Base-by-base conservation (phyloP, 2,329 filamentous ascomycete genomes). In the Sporothrix protearum region DNA sequence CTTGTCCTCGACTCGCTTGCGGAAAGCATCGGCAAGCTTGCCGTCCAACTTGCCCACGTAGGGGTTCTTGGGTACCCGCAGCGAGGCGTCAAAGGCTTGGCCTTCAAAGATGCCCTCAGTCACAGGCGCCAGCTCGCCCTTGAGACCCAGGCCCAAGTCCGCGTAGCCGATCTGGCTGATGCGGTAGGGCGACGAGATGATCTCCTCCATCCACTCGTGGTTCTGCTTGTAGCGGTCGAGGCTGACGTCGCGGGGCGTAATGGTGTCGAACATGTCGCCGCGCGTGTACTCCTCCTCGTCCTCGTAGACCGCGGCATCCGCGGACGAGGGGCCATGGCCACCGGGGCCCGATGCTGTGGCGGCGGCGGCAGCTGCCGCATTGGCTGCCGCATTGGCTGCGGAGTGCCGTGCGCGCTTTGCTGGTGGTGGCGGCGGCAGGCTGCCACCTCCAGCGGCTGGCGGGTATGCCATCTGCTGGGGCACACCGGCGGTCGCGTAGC, bases 201-300 rank as follows among this genome's bases (percentile, higher is more conserved):
- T 90, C 81, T 99, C 95, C 78, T 98, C 96, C 93, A 99, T 97
- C 96, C 95, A 98, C 80, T 97, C 93, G 77, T 99, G 95, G 77
- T 99, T 96, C 78, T 97, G 94, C 79, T 91, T 91, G 80, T 97
- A 99, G 71, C 96, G 88, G 74, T 89, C 88, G 73, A 93, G 85
- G 76, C 94, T 97, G 73, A 99, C 91, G 74, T 99, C 96, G 57
- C 94, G 88, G 2, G 94, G 94, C 0, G 93, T 95, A 74, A 97
- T 84, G 74, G 93, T 88, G 78, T 99, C 96, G 77, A 99, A 93
- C 79, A 94, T 86, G 79, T 99, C 96, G 36, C 94, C 94, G 25
- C 92, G 86, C 7, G 91, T 92, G 2, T 91, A 92, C 77, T 97
- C 95, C 79, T 98, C 94, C 68, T 97, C 93, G 71, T 97, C 94